phyloP scores from a whole-genome alignment of 2,329 filamentous ascomycete species.

The Paracoccidioides brasiliensis region DNA sequence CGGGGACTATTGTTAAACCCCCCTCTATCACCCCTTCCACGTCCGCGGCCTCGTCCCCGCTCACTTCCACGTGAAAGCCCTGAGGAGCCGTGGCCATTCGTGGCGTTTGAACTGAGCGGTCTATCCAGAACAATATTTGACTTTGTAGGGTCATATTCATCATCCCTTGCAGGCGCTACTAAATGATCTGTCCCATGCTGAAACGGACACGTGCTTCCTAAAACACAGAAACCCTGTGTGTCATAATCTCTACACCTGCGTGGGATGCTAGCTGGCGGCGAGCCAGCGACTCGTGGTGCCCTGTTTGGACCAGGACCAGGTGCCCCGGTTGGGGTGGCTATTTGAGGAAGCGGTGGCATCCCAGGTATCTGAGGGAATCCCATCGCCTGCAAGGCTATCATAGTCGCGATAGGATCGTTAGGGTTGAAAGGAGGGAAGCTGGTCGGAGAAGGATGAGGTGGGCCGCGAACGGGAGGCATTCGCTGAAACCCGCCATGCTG shows the following conservation, averaged over 20 bases:
- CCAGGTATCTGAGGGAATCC: conserved; percentile 37
- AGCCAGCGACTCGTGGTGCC: conserved; percentile 10
- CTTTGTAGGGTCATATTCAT: conserved; percentile 43
- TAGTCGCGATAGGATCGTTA: conserved; percentile 42
- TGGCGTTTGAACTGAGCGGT: conserved; percentile 9
- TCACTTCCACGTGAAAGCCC: conserved; percentile 9
- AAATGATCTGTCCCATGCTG: conserved; percentile 40
- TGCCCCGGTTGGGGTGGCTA: conserved; percentile 6
- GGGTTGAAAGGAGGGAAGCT: conserved; percentile 42
- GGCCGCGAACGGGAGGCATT: conserved; percentile 24
- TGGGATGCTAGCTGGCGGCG: conserved; percentile 22
- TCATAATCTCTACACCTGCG: conserved; percentile 45
- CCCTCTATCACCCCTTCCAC: conserved; percentile 32
- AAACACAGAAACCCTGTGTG: conserved; percentile 44
- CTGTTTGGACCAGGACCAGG: not conserved
- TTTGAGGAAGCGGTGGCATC: conserved; percentile 31
- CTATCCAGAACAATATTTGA: conserved; percentile 29
- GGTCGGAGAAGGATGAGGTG: conserved; percentile 17
- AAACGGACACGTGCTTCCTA: conserved; percentile 44
- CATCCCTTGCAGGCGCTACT: conserved; percentile 26
- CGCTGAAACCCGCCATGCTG: conserved; percentile 21
- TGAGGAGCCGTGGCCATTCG: conserved; percentile 12
- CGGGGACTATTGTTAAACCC: conserved; percentile 21
- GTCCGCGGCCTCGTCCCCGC: conserved; percentile 20
- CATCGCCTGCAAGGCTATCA: conserved; percentile 42